Conservation (phyloP, 495 filamentous ascomycete species). For the Articulospora tetracladia region DNA sequence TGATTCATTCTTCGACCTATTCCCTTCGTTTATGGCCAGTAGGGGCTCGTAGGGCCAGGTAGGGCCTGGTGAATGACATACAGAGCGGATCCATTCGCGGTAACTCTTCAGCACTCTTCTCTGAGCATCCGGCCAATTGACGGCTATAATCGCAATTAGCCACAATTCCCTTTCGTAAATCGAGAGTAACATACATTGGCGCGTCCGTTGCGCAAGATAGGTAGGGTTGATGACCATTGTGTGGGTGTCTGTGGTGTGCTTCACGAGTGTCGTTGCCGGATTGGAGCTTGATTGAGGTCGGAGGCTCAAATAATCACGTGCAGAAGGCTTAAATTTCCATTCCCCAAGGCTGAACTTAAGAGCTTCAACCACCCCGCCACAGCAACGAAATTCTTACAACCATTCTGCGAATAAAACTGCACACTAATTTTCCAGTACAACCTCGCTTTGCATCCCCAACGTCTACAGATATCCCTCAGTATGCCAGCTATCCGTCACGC, state of each 20-base stretch:
- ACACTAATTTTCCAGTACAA: too few relatives aligned
- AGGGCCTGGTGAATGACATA: constrained; percentile 47
- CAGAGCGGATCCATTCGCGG: constrained; percentile 89
- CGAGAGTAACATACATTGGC: constrained; percentile 67
- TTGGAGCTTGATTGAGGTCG: constrained; percentile 19
- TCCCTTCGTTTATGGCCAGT: not conserved
- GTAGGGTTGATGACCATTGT: constrained; percentile 84
- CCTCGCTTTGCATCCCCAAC: constrained; percentile 6
- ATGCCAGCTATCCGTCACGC: constrained; percentile 86
- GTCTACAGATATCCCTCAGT: constrained; percentile 23
- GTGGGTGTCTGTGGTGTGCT: constrained; percentile 1
- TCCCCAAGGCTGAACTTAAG: too few relatives aligned
- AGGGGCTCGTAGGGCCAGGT: not conserved
- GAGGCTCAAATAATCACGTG: constrained; percentile 10
- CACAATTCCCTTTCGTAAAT: not conserved
- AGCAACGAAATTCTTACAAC: too few relatives aligned
- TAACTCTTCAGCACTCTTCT: constrained; percentile 79
- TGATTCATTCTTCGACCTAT: not conserved
- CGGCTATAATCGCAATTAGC: constrained; percentile 49
- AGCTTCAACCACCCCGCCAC: constrained; percentile 14
- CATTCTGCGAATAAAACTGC: too few relatives aligned
- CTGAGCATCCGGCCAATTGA: constrained; percentile 83
- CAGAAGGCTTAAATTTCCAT: not conserved
- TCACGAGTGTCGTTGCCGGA: not conserved
- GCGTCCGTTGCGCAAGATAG: constrained; percentile 83